These are phyloP conservation scores for Paramecium caudatum DNA, from an alignment of 73 alveolate species.

Conservation along the genomic window DNA sequence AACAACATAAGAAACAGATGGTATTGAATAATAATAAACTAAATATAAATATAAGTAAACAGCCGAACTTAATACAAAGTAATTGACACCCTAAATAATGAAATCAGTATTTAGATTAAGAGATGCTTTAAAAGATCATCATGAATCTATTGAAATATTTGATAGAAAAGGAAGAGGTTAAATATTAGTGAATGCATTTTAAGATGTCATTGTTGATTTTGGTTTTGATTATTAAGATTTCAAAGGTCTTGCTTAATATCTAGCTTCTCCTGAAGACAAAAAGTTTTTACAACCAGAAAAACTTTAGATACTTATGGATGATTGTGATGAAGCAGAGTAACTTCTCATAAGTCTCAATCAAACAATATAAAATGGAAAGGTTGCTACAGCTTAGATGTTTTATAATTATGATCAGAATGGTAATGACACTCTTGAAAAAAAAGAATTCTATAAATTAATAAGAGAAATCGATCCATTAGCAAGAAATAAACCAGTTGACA, in stretches of 20 bases:
- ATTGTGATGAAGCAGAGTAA: conserved; percentile 14
- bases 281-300: not conserved
- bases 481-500: not conserved
- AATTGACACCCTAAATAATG: conserved; percentile 24
- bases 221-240: conserved; percentile 18
- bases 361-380: conserved; percentile 7
- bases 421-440: not conserved
- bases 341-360: not conserved
- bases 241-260: conserved; percentile 26
- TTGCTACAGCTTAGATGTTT: not conserved
- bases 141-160: not conserved
- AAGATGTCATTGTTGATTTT: conserved; percentile 24
- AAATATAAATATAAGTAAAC: not conserved
- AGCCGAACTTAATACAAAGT: not conserved
- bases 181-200: conserved; percentile 8
- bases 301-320: not conserved
- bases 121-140: conserved; percentile 32
- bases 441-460: conserved; percentile 6
- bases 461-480: conserved; percentile 41
- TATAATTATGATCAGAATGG: conserved; percentile 64
- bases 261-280: not conserved
- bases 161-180: conserved; percentile 44
- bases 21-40: not conserved
- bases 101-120: conserved; percentile 31
- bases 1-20: not conserved